These are phyloP conservation scores for Plasmodium inui DNA, from an alignment of 169 alveolate genomes.

Conservation along the genomic window DNA sequence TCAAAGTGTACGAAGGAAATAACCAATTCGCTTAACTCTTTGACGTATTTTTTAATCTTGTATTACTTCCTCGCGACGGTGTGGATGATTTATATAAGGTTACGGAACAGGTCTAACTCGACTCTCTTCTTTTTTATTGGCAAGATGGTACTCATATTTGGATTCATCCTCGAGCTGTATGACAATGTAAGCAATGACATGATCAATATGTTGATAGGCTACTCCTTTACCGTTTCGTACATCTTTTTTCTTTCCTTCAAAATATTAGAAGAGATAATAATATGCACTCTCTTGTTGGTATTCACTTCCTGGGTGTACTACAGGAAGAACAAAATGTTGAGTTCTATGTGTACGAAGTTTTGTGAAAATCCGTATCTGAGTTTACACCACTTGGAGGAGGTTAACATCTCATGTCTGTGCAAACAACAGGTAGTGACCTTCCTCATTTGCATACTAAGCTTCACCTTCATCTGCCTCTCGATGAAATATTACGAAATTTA, in stretches of 20 bases:
- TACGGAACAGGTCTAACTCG: conserved; percentile 15
- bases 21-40: background rate
- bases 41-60: background rate
- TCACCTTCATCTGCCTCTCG: conserved; percentile 82
- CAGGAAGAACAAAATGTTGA: conserved; percentile 55
- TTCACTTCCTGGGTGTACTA: conserved; percentile 28
- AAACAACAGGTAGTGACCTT: conserved; percentile 61
- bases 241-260: conserved; percentile 68
- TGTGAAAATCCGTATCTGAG: conserved; percentile 74
- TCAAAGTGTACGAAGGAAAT: background rate
- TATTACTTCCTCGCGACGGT: conserved; percentile 6
- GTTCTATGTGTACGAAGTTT: conserved; percentile 50
- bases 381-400: background rate
- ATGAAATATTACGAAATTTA: conserved; percentile 89
- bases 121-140: conserved; percentile 34
- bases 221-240: conserved; percentile 52
- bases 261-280: conserved; percentile 51
- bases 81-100: conserved; percentile 6
- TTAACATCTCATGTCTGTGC: conserved; percentile 52
- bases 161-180: conserved; percentile 41
- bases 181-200: conserved; percentile 43
- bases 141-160: conserved; percentile 24
- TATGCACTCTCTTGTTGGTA: background rate
- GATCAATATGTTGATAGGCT: conserved; percentile 22
- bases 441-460: conserved; percentile 83